Base-by-base conservation (phyloP, 768 basidiomycete genomes). In the Mrakia hoshinonis region DNA sequence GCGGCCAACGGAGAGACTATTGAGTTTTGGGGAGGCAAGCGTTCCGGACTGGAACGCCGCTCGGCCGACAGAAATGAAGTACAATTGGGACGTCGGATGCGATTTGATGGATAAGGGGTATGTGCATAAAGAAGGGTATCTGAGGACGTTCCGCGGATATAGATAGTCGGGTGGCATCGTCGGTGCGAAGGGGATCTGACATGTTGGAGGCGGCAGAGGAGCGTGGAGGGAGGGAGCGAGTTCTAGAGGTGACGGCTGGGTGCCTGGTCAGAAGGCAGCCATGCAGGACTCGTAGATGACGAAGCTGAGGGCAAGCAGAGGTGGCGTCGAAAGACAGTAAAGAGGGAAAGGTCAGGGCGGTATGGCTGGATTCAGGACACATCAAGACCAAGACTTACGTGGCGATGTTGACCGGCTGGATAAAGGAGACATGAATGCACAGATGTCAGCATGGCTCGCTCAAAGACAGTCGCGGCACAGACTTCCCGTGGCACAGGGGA, bases 401-500 rank as follows among this genome's bases (percentile, higher is more conserved):
- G 20, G 65, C 34, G 20, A 66, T 36, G 51, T 49, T 66, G 46
- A 66, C 31, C 26, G 65, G 65, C 47, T 65, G 48, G 26, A 48
- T 15, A 65, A 29, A 6, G 63, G 34, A 65, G 12, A 18, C 47
- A 46, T 31, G 36, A 66, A 20, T 48, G n/a, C 24, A 68, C 18
- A 39, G 34, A 64, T 15, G 43, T 47, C 46, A 38, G 31, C 31
- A 29, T 13, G 55, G 2, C 15, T n/a, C 18, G 10, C 1, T 4
- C 34, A n/a, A 11, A 46, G 63, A 72, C 71, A 58, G 51, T 73
- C 39, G 20, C 38, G 29, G 72, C 12, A 43, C n/a, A n/a, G n/a
- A n/a, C n/a, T n/a, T n/a, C n/a, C n/a, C n/a, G n/a, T n/a, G n/a
- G n/a, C n/a, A n/a, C n/a, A n/a, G n/a, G n/a, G 7, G 52, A 80